These are phyloP conservation scores for Botryosphaeria dothidea DNA, from an alignment of 2,329 filamentous ascomycete species.

Conservation along the genomic window DNA sequence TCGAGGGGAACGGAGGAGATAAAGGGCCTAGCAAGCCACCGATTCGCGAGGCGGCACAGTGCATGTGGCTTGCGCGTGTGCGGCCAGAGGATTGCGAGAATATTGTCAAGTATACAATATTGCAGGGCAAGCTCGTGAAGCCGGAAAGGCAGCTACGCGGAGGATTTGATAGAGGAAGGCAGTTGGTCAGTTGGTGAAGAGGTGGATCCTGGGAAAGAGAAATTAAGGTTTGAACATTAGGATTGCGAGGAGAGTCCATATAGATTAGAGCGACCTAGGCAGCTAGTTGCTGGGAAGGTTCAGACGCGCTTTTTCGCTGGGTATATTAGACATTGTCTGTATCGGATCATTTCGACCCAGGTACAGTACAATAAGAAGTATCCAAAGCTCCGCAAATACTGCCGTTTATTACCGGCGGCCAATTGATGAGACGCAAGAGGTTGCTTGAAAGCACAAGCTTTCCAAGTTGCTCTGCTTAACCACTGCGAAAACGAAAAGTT, in stretches of 20 bases:
- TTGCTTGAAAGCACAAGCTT: no score
- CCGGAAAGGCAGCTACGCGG: constrained; percentile 81
- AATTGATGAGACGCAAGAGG: background rate
- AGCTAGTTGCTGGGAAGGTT: background rate
- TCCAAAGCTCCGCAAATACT: background rate
- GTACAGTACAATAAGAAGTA: background rate
- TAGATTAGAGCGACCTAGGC: background rate
- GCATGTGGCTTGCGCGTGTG: constrained; percentile 88
- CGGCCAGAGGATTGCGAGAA: constrained; percentile 90
- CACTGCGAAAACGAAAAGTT: no score
- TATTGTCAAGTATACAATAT: constrained; percentile 80
- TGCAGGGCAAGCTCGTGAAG: constrained; percentile 94
- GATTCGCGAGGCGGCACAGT: constrained; percentile 67
- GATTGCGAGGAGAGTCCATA: background rate
- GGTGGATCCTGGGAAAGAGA: background rate
- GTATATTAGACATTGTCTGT: background rate
- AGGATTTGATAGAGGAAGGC: constrained; percentile 82
- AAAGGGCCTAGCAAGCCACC: constrained; percentile 31
- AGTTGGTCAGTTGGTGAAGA: constrained; percentile 79
- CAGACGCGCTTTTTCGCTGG: background rate
- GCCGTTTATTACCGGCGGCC: background rate
- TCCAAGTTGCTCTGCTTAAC: background rate
- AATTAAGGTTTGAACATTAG: background rate
- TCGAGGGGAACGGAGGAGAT: constrained; percentile 37
- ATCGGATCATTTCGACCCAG: background rate